phyloP scores from a whole-genome alignment of 805 yeast genomes.

The Yarrowia sp. region DNA sequence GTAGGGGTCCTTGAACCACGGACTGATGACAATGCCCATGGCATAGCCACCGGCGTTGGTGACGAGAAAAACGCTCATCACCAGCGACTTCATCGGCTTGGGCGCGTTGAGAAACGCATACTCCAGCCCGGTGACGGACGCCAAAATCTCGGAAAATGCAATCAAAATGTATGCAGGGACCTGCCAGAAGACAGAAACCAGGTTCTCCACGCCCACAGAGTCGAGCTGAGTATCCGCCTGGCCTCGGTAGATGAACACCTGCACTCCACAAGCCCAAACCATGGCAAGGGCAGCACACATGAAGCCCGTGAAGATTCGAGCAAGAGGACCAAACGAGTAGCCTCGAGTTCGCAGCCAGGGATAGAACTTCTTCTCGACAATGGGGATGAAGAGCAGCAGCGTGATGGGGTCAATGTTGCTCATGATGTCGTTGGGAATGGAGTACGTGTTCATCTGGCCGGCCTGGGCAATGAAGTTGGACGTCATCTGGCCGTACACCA shows the following conservation, averaged over 20 bases:
- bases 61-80: constrained; percentile 60
- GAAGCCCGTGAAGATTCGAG: constrained; percentile 70
- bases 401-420: constrained; percentile 74
- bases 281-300: constrained; percentile 61
- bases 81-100: constrained; percentile 59
- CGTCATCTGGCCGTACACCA: constrained; percentile 69
- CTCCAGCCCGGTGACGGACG: constrained; percentile 80
- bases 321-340: constrained; percentile 62
- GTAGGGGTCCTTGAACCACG: constrained; percentile 67
- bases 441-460: constrained; percentile 68
- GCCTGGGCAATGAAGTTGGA: constrained; percentile 74
- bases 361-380: constrained; percentile 59
- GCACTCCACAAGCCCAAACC: constrained; percentile 75
- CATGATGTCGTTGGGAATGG: constrained; percentile 77
- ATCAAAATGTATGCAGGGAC: constrained; percentile 67
- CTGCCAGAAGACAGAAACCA: constrained; percentile 67
- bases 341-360: constrained; percentile 50
- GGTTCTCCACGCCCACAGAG: constrained; percentile 42
- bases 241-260: constrained; percentile 61
- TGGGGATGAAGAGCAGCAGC: constrained; percentile 70
- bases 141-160: constrained; percentile 74
- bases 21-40: constrained; percentile 66
- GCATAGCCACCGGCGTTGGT: constrained; percentile 76
- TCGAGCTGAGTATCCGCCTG: constrained; percentile 44
- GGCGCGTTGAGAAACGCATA: constrained; percentile 85